Conservation (phyloP, 2,329 filamentous ascomycete species). For the Myriosclerotinia duriaeana region DNA sequence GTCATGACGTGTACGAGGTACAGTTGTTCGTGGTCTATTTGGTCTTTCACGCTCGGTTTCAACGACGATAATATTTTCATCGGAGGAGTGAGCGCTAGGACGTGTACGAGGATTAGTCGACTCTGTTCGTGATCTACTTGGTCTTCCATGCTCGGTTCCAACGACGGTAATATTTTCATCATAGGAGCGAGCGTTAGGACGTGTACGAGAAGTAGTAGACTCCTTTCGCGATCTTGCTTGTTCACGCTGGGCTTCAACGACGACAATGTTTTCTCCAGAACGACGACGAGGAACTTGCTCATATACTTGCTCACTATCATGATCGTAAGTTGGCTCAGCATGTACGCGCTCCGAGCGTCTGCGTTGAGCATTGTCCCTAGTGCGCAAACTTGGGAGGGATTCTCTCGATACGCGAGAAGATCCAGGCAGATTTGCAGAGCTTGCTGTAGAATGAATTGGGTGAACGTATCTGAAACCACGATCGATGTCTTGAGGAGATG, state of each 20-base stretch:
- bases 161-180: neutral
- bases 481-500: neutral
- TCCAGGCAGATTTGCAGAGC: neutral
- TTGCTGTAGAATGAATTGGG: neutral
- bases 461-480: neutral
- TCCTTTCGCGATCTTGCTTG: neutral
- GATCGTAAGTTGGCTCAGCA: neutral
- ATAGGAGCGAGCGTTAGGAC: neutral
- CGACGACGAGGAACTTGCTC: neutral
- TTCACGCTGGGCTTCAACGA: slow-evolving; percentile 5
- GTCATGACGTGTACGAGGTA: too few relatives aligned
- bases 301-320: neutral
- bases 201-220: neutral
- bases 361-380: neutral
- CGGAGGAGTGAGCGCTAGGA: too few relatives aligned
- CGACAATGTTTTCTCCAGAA: neutral
- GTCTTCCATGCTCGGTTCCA: neutral
- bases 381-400: slow-evolving; percentile 1
- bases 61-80: too few relatives aligned
- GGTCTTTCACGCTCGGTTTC: too few relatives aligned
- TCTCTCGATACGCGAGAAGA: slow-evolving; percentile 6
- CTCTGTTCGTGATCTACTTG: too few relatives aligned
- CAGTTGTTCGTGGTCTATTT: too few relatives aligned
- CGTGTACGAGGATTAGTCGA: neutral
- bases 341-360: slow-evolving; percentile 11